Percentiles rank a stretch among this genome's conserved stretches.
phyloP scores from a whole-genome alignment of 495 filamentous ascomycete species.

The Talaromyces stipitatus region DNA sequence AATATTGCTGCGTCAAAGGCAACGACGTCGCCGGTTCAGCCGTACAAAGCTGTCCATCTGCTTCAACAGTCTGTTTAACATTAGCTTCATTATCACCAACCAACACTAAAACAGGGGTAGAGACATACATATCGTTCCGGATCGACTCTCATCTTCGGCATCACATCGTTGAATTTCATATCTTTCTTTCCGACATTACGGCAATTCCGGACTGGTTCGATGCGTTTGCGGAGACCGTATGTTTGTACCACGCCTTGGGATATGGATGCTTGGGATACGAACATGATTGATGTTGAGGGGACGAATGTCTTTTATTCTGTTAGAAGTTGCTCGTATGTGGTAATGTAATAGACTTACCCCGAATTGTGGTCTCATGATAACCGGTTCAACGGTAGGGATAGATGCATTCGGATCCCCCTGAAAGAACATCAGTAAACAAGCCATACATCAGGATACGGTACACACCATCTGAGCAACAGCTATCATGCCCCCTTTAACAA shows the following conservation, averaged over 20 bases:
- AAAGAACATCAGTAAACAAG: constrained; percentile 3
- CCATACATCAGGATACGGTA: constrained; percentile 6
- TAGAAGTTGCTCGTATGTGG: not conserved
- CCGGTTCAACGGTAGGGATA: constrained; percentile 83
- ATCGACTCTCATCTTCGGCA: constrained; percentile 90
- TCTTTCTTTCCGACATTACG: constrained; percentile 76
- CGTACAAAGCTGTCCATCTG: constrained; percentile 68
- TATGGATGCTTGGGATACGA: constrained; percentile 71
- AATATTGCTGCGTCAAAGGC: constrained; percentile 77
- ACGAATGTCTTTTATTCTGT: constrained; percentile 42
- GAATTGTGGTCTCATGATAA: constrained; percentile 85
- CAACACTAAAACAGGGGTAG: not conserved
- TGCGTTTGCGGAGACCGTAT: constrained; percentile 72
- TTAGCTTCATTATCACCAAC: not conserved
- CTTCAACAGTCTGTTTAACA: constrained; percentile 56
- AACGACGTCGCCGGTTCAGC: constrained; percentile 66
- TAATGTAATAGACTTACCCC: constrained; percentile 39
- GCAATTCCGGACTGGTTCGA: constrained; percentile 77
- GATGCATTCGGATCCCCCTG: constrained; percentile 91
- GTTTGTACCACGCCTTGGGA: constrained; percentile 51
- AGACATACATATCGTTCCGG: constrained; percentile 71
- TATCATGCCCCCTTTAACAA: constrained; percentile 91
- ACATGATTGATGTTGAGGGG: constrained; percentile 68
- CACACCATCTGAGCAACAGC: constrained; percentile 74
- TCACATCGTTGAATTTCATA: constrained; percentile 88